phyloP scores from a whole-genome alignment of 2,329 filamentous ascomycete species.

The Diplodia intermedia region DNA sequence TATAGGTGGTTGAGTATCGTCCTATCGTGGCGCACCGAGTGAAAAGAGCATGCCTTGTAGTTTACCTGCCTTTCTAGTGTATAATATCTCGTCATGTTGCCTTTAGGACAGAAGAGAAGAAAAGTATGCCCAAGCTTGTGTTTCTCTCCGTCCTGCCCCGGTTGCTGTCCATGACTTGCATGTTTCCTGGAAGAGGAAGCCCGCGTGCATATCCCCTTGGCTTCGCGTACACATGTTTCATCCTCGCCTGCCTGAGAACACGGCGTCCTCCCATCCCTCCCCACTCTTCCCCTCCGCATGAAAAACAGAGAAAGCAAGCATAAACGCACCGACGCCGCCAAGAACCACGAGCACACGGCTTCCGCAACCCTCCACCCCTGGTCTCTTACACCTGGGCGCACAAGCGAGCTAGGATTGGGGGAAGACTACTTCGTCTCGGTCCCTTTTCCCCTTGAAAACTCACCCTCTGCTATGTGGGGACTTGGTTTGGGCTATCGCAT shows the following conservation, averaged over 20 bases:
- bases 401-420: neutral
- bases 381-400: too few species aligned
- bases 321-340: neutral
- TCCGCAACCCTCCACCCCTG: neutral
- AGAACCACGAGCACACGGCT: neutral
- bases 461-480: too few species aligned
- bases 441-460: too few species aligned
- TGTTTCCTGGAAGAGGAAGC: neutral
- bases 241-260: neutral
- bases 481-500: too few species aligned
- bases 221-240: neutral
- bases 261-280: neutral
- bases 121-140: neutral
- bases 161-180: neutral
- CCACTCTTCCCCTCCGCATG: neutral
- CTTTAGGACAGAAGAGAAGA: neutral
- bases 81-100: constrained; percentile 15
- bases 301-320: neutral
- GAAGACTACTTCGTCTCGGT: neutral
- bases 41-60: constrained; percentile 9
- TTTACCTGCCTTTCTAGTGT: constrained; percentile 20
- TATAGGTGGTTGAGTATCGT: constrained; percentile 1
- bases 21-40: neutral
- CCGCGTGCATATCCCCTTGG: neutral
- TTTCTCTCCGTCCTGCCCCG: neutral